Percentiles rank a stretch among this genome's conserved stretches.
phyloP scores from a whole-genome alignment of 768 basidiomycete genomes.

The Naganishia vaughanmartiniae region DNA sequence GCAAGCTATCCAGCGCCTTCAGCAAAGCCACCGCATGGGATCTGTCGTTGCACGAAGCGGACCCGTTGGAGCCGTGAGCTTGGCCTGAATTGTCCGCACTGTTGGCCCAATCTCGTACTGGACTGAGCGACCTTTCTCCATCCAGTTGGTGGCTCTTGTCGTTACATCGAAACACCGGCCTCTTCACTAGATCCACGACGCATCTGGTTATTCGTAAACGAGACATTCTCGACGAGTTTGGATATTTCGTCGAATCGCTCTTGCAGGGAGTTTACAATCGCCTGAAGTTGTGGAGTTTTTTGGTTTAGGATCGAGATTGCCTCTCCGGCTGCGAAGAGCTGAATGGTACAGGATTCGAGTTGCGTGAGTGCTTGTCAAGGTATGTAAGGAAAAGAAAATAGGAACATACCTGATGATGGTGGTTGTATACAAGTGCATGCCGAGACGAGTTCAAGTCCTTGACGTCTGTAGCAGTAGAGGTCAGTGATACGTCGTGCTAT shows the following conservation, averaged over 20 bases:
- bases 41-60: too few relatives aligned
- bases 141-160: too few relatives aligned
- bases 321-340: constrained; percentile 51
- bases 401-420: constrained; percentile 48
- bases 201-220: not conserved
- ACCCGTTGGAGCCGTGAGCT: too few relatives aligned
- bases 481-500: not conserved
- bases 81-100: too few relatives aligned
- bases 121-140: too few relatives aligned
- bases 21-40: too few relatives aligned
- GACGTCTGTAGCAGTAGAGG: constrained; percentile 36
- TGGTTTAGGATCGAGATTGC: constrained; percentile 48
- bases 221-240: constrained; percentile 41
- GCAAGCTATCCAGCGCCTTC: too few relatives aligned
- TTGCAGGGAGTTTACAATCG: constrained; percentile 46
- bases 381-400: not conserved
- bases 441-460: constrained; percentile 44
- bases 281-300: constrained; percentile 47
- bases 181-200: not conserved
- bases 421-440: constrained; percentile 50
- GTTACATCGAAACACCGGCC: not conserved
- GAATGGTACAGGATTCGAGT: not conserved
- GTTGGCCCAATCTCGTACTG: too few relatives aligned
- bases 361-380: not conserved
- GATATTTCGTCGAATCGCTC: constrained; percentile 48